Base-by-base conservation (phyloP, 2,329 filamentous ascomycete genomes). In the Alternaria sp. region DNA sequence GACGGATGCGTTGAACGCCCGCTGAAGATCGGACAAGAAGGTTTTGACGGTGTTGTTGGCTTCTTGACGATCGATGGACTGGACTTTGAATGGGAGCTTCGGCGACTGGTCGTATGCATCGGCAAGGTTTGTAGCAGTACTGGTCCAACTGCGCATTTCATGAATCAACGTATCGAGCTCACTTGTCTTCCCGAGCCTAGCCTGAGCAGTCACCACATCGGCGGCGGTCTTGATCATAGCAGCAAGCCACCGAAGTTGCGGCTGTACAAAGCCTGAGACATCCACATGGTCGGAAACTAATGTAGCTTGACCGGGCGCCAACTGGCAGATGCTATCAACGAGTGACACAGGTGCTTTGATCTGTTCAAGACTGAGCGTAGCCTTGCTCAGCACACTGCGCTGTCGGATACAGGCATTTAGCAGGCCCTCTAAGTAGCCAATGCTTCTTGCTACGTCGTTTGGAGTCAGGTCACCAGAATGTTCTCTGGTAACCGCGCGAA, bases 371-470 rank as follows among this genome's bases (percentile, higher is more conserved):
- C 80, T 73, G 17, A 65, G 54, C 7, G 64, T 59, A 45, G 75
- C 71, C 30, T 67, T 74, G 56, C 67, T 79, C 68, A 45, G 83
- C 6, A 81, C 79, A 50, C 77, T 79, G 62, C 90, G 85, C 76
- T 94, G 91, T 4, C 82, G 80, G 12, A 92, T 74, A 1, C 87
- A 77, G n/a, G 89, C 81, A 62, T 90, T 86, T 28, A 98, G 83
- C 62, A 97, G 85, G 25, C 94, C 93, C 77, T 99, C 96, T n/a
- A 97, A 83, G 68, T 92, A 92, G 0, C 93, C 93, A 52, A 92
- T 86, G 76, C 93, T 94, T 74, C 94, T 87, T 45, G 87, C 86
- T 8, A 96, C 87, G 71, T 97, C 93, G 9, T 92, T 90, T 45
- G 89, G 86, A 47, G 91, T 97, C 43, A 99, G 82, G 68, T 99